Conservation (phyloP, 164 flowering plant species). For the Magnolia changhungtana region DNA sequence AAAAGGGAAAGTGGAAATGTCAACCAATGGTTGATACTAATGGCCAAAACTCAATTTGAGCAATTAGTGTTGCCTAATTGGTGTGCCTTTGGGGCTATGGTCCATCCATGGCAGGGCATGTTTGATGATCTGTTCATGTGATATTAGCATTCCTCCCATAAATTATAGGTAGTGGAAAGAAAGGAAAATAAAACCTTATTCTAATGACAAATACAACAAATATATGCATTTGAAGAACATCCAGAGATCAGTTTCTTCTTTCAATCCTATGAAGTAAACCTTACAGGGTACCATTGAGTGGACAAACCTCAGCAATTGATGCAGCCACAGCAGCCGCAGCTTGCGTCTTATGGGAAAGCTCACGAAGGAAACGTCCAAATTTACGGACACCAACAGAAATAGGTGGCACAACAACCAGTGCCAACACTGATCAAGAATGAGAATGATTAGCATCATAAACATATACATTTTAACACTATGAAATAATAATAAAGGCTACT, state of each 20-base stretch:
- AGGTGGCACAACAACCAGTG: slow-evolving; percentile 71
- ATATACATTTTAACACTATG: background rate
- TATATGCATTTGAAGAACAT: background rate
- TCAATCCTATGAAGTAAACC: background rate
- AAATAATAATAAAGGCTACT: no score
- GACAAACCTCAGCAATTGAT: slow-evolving; percentile 88
- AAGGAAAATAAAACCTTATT: background rate
- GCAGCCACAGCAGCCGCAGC: slow-evolving; percentile 96
- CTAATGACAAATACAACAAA: background rate
- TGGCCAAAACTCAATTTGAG: no score
- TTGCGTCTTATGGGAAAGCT: slow-evolving; percentile 94
- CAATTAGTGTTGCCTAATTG: no score
- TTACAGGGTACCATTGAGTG: background rate
- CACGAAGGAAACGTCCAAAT: slow-evolving; percentile 91
- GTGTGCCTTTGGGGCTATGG: no score
- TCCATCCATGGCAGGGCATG: no score
- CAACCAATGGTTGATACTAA: no score
- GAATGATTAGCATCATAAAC: slow-evolving; percentile 5
- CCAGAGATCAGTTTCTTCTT: background rate
- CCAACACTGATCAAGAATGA: slow-evolving; percentile 49
- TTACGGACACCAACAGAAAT: slow-evolving; percentile 74
- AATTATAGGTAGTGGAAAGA: background rate
- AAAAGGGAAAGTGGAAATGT: no score
- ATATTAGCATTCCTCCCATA: background rate
- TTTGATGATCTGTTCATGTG: no score